Base-by-base conservation (phyloP, 2,329 filamentous ascomycete species). In the Aspergillus hortae region DNA sequence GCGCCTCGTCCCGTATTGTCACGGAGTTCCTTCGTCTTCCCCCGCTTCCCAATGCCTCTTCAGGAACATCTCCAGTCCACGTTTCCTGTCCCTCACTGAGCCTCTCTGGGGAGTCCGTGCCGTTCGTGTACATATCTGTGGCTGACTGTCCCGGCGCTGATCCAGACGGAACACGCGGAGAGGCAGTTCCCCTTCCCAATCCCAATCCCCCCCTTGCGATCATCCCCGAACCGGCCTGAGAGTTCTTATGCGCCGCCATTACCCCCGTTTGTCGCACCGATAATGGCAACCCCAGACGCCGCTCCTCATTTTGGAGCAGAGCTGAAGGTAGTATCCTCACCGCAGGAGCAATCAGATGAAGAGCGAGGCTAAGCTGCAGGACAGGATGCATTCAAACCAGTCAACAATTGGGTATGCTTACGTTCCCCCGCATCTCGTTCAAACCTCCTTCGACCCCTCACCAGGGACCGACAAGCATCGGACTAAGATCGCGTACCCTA, bases 361-460 rank as follows among this genome's bases (percentile, higher is more conserved):
- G 6, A 44, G 11, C 17, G 7, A 15, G 6, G 27, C n/a, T 21
- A 5, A 23, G 17, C 40, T n/a, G n/a, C n/a, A 6, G 14, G 38
- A 53, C 67, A 96, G 90, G 94, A 99, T 85, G 90, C 89, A 68
- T 99, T 96, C 81, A 96, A 95, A 74, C 85, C 90, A 15, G 91
- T 95, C 69, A 96, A 92, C 75, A 84, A 82, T 64, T 99, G 94
- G 94, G 83, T 85, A 78, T 60, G 74, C 64, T 49, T 42, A 21
- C 40, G 14, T 23, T 42, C 19, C 40, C 40, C 40, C 40, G 40
- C 40, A 42, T 42, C 19, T 38, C 40, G 40, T 46, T 45, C 41
- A 23, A 32, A 30, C 51, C 56, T 61, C 49, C 55, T 17, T 36
- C 17, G 19, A 30, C 6, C 19, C 7, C 15, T 30, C 15, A 14